These are phyloP conservation scores for Elsinoe batatas DNA, from an alignment of 2,329 filamentous ascomycete genomes.

Conservation along the genomic window DNA sequence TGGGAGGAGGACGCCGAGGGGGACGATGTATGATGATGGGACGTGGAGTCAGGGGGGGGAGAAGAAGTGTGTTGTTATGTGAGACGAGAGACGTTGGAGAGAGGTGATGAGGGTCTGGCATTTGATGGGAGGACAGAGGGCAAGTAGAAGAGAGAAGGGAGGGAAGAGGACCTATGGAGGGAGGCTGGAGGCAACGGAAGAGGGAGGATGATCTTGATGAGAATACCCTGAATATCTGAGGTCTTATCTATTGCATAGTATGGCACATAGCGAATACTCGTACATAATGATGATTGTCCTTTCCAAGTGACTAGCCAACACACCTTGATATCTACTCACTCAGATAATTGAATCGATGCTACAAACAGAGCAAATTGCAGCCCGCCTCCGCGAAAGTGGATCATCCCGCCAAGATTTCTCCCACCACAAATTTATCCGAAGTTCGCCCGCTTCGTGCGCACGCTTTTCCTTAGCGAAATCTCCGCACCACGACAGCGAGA, in stretches of 20 bases:
- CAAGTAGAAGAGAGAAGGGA: background rate
- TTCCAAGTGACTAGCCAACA: background rate
- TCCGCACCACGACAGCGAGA: constrained; percentile 5
- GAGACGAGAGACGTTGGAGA: background rate
- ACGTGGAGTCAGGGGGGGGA: constrained; percentile 11
- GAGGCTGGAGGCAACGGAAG: no score
- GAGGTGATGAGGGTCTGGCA: background rate
- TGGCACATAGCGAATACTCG: background rate
- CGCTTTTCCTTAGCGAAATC: constrained; percentile 11
- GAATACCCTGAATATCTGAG: background rate
- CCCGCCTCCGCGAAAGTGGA: background rate
- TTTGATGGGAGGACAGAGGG: background rate
- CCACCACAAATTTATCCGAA: background rate
- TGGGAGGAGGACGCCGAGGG: constrained; percentile 10
- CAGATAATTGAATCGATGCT: background rate
- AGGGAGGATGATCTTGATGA: background rate
- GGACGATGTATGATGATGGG: constrained; percentile 14
- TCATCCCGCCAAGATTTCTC: background rate
- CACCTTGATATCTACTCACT: no score
- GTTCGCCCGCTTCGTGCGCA: constrained; percentile 6
- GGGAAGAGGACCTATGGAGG: background rate
- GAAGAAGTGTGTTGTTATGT: constrained; percentile 18
- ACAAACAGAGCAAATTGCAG: background rate
- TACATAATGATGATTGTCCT: constrained; percentile 1
- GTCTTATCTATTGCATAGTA: background rate